These are phyloP conservation scores for Endoconidiophora laricicola DNA, from an alignment of 2,329 filamentous ascomycete species.

Conservation along the genomic window DNA sequence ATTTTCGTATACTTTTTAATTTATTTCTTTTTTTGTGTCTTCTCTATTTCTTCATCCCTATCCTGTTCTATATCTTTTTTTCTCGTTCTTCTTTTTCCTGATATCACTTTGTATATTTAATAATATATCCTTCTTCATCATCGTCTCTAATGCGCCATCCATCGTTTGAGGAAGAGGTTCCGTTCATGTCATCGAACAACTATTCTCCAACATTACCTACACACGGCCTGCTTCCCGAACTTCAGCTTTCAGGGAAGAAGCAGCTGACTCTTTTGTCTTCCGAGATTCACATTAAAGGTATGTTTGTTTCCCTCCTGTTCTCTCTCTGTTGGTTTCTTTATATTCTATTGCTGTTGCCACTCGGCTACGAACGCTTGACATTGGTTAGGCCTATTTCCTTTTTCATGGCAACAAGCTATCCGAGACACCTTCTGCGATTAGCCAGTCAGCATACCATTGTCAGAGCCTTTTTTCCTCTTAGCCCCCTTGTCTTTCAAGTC, in stretches of 20 bases:
- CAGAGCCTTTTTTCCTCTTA: background rate
- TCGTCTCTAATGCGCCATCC: slow-evolving; percentile 2
- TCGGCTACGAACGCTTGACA: no score
- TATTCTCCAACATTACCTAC: background rate
- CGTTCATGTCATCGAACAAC: slow-evolving; percentile 10
- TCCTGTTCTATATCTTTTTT: background rate
- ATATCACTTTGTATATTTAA: background rate
- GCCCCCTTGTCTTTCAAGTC: background rate
- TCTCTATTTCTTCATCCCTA: background rate
- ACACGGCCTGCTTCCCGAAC: background rate
- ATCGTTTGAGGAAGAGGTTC: slow-evolving; percentile 9
- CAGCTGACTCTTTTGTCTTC: slow-evolving; percentile 11
- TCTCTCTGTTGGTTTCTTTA: background rate
- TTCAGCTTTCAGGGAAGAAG: slow-evolving; percentile 14
- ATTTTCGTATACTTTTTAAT: background rate
- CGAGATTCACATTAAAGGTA: slow-evolving; percentile 16
- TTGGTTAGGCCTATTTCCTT: no score
- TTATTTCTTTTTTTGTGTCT: background rate
- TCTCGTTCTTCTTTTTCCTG: background rate
- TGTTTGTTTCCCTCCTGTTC: background rate
- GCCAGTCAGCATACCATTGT: background rate
- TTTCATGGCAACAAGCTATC: background rate
- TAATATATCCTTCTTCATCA: background rate
- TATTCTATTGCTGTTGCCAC: no score
- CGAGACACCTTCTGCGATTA: background rate